These are phyloP conservation scores for Psilocybe subaeruginosa DNA, from an alignment of 768 basidiomycete genomes.

Conservation along the genomic window DNA sequence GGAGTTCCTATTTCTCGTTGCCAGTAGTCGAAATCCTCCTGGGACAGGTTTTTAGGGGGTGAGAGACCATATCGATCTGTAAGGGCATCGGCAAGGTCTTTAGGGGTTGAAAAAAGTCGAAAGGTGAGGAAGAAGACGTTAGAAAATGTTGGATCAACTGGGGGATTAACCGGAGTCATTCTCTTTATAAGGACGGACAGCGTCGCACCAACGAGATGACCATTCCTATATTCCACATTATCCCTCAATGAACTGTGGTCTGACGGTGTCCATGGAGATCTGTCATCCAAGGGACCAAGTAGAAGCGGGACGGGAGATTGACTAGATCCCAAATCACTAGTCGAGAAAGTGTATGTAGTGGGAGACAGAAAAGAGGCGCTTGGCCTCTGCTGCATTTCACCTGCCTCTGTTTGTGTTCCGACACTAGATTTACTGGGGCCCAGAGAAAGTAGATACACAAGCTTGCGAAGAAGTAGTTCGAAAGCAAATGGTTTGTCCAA, in stretches of 20 bases:
- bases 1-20: background rate
- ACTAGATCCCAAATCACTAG: background rate
- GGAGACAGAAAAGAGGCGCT: background rate
- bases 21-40: background rate
- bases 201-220: background rate
- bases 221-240: background rate
- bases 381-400: background rate
- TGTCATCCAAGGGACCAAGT: background rate
- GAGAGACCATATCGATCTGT: background rate
- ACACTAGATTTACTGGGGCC: background rate
- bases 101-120: background rate
- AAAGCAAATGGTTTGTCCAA: no score
- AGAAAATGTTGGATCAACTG: background rate
- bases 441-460: no score
- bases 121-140: conserved; percentile 1
- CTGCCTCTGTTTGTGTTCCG: background rate
- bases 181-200: background rate
- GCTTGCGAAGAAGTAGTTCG: no score
- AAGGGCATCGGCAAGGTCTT: background rate
- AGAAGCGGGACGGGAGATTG: background rate
- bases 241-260: background rate
- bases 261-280: background rate
- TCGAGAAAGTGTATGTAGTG: background rate
- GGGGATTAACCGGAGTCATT: conserved; percentile 1
- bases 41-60: background rate